Percentiles rank a stretch among this genome's conserved stretches.
These are phyloP conservation scores for Saccharum officinarum DNA, from an alignment of 176 grass and related monocot genomes.

Conservation along the genomic window DNA sequence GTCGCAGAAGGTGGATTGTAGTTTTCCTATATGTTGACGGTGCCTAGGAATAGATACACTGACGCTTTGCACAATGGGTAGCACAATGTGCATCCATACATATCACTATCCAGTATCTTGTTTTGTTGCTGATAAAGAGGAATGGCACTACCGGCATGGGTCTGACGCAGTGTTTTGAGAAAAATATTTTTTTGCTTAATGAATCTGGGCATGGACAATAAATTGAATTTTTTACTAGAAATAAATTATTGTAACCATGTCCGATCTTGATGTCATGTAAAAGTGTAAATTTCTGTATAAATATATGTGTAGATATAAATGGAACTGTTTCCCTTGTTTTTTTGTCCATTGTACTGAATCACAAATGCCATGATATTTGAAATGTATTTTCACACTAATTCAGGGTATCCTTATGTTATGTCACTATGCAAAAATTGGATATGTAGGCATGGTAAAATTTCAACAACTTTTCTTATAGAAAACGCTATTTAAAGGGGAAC, in stretches of 20 bases:
- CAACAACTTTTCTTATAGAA: neutral
- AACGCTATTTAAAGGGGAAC: neutral
- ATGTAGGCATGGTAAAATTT: neutral
- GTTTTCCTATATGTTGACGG: slow-evolving; percentile 18
- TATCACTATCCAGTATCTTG: slow-evolving; percentile 26
- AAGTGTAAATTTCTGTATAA: slow-evolving; percentile 14
- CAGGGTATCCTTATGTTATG: neutral
- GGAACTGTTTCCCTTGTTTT: neutral
- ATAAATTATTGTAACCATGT: neutral
- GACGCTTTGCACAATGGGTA: slow-evolving; percentile 19
- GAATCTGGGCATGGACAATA: slow-evolving; percentile 23
- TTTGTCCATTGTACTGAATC: slow-evolving; percentile 11
- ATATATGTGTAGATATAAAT: slow-evolving; percentile 9
- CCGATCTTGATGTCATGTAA: slow-evolving; percentile 2
- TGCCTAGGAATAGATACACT: slow-evolving; percentile 31
- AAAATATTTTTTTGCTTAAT: slow-evolving; percentile 14
- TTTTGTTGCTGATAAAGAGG: slow-evolving; percentile 33
- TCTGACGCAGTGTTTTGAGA: slow-evolving; percentile 22
- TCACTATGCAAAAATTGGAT: slow-evolving; percentile 1
- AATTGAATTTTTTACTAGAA: slow-evolving; percentile 5
- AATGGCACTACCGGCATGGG: slow-evolving; percentile 11
- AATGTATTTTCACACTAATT: slow-evolving; percentile 3
- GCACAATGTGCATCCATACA: slow-evolving; percentile 31
- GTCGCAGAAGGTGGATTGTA: neutral
- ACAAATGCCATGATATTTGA: neutral